Base-by-base conservation (phyloP, 169 alveolate genomes). In the Plasmodium inui region DNA sequence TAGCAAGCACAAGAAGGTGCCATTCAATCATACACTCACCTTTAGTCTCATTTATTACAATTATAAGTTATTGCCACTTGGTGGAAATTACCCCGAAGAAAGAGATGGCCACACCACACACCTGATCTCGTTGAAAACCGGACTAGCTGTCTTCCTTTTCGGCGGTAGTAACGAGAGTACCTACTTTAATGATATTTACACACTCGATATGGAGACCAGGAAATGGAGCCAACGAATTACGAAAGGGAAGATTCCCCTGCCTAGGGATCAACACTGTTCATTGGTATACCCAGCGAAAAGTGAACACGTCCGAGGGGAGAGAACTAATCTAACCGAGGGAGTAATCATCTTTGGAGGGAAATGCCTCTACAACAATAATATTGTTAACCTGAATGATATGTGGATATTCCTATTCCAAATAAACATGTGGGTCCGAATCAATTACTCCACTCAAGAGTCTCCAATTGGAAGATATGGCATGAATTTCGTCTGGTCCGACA, bases 401-500 rank as follows among this genome's bases (percentile, higher is more conserved):
- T 98, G 99, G 99, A 96, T 98, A 1, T 96, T 96, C 83, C 96
- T 96, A 78, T 83, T 97, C 44, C 94, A 96, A 67, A 34, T 85
- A 70, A 95, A 96, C 86, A 95, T 97, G 74, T 98, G 99, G 99
- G 93, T 95, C 28, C 97, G 95, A 81, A 97, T 98, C 37, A 98
- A 97, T 82, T 96, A 95, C 37, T 74, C 97, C 17, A 94, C 95
- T 32, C 94, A 95, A n/a, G 96, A 92, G 34, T 92, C 84, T 19
- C 99, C 99, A 10, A 92, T 95, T 32, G 98, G 98, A 2, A 96
- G 99, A 41, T 97, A 96, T 92, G 99, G 99, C 4, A 96, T 97
- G 73, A 96, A 97, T 82, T 93, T 96, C 53, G 92, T 96, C 10
- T 98, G 99, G 99, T 96, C 98, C 3, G 98, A 96, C 67, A 98